These are phyloP conservation scores for Pulveroboletus sp. DNA, from an alignment of 768 basidiomycete species.

Conservation along the genomic window DNA sequence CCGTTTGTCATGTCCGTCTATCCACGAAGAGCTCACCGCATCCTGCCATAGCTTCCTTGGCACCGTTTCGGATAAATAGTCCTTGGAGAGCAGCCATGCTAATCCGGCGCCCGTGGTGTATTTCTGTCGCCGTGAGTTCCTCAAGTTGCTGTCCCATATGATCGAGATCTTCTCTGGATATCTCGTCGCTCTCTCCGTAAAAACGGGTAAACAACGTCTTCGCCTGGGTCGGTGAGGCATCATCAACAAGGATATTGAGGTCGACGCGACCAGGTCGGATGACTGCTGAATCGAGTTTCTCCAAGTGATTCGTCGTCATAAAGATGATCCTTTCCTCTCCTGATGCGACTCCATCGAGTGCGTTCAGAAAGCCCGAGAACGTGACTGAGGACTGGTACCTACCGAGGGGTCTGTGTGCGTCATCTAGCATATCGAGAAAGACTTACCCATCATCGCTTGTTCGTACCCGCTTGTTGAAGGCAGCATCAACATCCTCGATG, in stretches of 20 bases:
- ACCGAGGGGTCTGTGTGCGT: constrained; percentile 11
- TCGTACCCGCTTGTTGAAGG: constrained; percentile 90
- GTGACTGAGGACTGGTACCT: constrained; percentile 95
- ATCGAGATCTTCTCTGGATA: constrained; percentile 34
- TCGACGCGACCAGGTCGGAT: constrained; percentile 97
- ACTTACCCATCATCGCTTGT: constrained; percentile 88
- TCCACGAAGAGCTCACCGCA: constrained; percentile 41
- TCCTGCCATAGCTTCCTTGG: constrained; percentile 49
- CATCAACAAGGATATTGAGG: constrained; percentile 74
- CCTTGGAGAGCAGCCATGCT: constrained; percentile 98
- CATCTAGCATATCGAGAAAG: not conserved
- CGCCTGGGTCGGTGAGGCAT: constrained; percentile 81
- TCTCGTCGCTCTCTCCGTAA: constrained; percentile 53
- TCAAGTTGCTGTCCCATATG: constrained; percentile 50
- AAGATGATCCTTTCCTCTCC: constrained; percentile 98
- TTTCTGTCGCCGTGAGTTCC: constrained; percentile 49
- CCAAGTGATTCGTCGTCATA: constrained; percentile 97
- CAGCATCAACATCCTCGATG: constrained; percentile 96
- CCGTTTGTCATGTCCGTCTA: constrained; percentile 25
- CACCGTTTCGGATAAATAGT: constrained; percentile 76
- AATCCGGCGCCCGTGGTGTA: constrained; percentile 50
- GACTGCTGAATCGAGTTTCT: constrained; percentile 86
- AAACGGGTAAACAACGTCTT: constrained; percentile 75
- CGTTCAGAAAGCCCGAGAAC: constrained; percentile 96
- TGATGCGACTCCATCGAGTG: constrained; percentile 94